Conservation (phyloP, 768 basidiomycete species). For the Gyrodon lividus region DNA sequence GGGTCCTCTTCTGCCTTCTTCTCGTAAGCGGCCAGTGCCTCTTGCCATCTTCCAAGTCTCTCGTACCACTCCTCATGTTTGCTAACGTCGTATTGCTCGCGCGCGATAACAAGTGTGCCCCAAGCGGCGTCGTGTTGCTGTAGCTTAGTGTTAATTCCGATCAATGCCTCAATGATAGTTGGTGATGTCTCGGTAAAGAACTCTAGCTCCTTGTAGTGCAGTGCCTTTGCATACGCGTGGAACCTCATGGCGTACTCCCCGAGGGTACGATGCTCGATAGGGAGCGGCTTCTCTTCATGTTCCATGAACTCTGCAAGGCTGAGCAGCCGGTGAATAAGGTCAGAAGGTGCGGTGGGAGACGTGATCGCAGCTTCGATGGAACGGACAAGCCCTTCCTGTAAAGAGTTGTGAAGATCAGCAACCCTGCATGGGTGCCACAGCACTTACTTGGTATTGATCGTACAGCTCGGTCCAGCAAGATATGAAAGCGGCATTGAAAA, state of each 20-base stretch:
- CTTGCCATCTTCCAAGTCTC: conserved; percentile 93
- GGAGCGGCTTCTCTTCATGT: conserved; percentile 93
- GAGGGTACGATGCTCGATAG: conserved; percentile 89
- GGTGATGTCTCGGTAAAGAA: conserved; percentile 92
- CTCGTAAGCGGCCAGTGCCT: conserved; percentile 85
- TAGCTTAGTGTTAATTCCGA: conserved; percentile 93
- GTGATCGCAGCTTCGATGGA: conserved; percentile 86
- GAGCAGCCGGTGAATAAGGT: conserved; percentile 86
- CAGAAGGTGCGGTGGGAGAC: conserved; percentile 73
- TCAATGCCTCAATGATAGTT: conserved; percentile 88
- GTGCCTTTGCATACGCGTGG: conserved; percentile 93
- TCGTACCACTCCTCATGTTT: conserved; percentile 99
- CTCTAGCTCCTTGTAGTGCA: conserved; percentile 98
- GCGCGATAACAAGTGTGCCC: conserved; percentile 90
- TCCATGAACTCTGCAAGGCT: conserved; percentile 99
- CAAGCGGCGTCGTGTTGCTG: conserved; percentile 98
- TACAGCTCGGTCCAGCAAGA: conserved; percentile 97
- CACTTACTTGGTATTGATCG: conserved; percentile 86
- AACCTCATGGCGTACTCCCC: conserved; percentile 93
- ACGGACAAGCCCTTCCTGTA: conserved; percentile 89
- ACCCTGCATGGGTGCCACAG: neutral
- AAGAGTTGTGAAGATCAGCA: conserved; percentile 6
- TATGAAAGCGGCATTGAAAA: conserved; percentile 97
- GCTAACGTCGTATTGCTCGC: conserved; percentile 84
- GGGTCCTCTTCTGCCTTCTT: conserved; percentile 76